Evolutionary conservation across 2,329 filamentous ascomycete genomes (phyloP), one percentile per base, ranked within the genome.

Genomic region (Aureobasidium sp.): DNA sequence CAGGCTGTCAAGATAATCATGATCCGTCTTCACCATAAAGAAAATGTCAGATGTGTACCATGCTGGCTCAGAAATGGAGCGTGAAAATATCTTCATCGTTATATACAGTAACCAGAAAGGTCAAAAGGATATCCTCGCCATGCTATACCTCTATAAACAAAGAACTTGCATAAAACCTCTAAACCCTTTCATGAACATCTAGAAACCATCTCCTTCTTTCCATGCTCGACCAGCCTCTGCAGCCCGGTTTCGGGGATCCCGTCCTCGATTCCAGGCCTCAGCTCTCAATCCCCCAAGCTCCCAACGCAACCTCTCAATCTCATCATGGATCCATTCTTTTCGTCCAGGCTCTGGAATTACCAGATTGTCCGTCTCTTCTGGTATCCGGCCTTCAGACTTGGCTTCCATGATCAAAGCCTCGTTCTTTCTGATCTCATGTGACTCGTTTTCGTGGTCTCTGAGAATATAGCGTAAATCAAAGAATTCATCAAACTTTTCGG

Each of bases 181-280:
- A 34, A 26, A 12, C 6, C n/a, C 23, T 12, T 2, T 57, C 53
- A 46, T 46, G 17, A 44, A 26, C 34, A 3, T 47, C 76, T 71
- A 84, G 67, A 79, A 84, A 2, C 80, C 80, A 70, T 84, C 81
- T 0, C 80, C 82, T 47, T 82, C 79, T 41, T 78, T 78, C 82
- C 81, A 85, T 48, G 73, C 71, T 58, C 82, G 76, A 39, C 82
- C 82, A 9, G 76, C 76, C 67, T 84, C 82, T 65, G 73, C 62
- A 1, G 83, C 84, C 62, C 84, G 73, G 59, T 78, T 74, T 64
- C 68, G 73, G 0, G 82, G 80, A 68, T 84, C 76, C 42, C 76
- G 75, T 0, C 84, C 84, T 60, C 79, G 75, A 58, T 78, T 69
- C 9, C 80, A 70, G 1, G 84, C 84, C 62, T 76, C 74, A 8